These are phyloP conservation scores for Stemphylium vesicarium DNA, from an alignment of 2,329 filamentous ascomycete genomes.

Conservation along the genomic window DNA sequence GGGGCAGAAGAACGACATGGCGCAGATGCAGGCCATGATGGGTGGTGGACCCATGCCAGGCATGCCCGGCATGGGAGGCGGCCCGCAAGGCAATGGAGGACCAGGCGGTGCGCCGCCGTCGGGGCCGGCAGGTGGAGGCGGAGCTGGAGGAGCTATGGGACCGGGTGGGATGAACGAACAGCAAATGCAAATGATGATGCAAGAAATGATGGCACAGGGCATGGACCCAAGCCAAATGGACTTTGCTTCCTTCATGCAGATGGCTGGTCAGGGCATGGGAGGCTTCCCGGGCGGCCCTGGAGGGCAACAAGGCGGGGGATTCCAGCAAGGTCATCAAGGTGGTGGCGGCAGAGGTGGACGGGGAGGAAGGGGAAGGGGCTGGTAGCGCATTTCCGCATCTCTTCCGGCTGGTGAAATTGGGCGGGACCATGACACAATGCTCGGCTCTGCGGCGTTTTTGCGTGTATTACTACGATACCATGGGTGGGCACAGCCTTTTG, in stretches of 20 bases:
- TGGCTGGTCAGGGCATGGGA: constrained; percentile 42
- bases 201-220: constrained; percentile 60
- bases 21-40: constrained; percentile 67
- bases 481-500: constrained; percentile 15
- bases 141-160: constrained; percentile 11
- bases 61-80: constrained; percentile 32
- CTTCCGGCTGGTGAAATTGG: not conserved
- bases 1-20: constrained; percentile 75
- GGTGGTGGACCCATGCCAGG: constrained; percentile 35
- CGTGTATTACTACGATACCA: constrained; percentile 31
- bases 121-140: constrained; percentile 28
- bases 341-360: constrained; percentile 37
- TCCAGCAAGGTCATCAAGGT: constrained; percentile 39
- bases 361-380: constrained; percentile 33
- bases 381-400: constrained; percentile 14
- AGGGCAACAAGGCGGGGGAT: constrained; percentile 34
- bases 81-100: constrained; percentile 16
- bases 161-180: constrained; percentile 56
- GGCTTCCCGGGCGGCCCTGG: constrained; percentile 32
- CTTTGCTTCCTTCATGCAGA: constrained; percentile 44
- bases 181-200: constrained; percentile 66
- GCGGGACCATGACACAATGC: not conserved
- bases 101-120: constrained; percentile 39
- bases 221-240: constrained; percentile 46
- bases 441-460: constrained; percentile 26